These are phyloP conservation scores for Sporisorium exsertum DNA, from an alignment of 1,284 basidiomycete genomes.

Conservation along the genomic window DNA sequence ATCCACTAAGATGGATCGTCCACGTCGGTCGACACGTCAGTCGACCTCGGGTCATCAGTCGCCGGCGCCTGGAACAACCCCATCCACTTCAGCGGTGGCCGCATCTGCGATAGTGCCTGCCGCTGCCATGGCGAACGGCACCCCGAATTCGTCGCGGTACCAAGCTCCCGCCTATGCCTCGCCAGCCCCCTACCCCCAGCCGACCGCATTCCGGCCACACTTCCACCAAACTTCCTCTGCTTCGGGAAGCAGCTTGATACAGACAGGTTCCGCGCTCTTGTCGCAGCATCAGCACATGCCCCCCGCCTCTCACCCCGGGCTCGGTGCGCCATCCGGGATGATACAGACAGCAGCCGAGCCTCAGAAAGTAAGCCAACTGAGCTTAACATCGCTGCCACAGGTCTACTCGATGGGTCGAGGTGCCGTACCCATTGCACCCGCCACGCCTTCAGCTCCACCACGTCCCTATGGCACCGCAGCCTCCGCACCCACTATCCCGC, in stretches of 20 bases:
- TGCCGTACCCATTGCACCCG: slow-evolving; percentile 30
- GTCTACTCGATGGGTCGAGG: slow-evolving; percentile 32
- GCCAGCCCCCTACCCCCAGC: slow-evolving; percentile 13
- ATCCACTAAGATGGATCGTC: slow-evolving; percentile 39
- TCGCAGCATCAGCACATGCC: slow-evolving; percentile 25
- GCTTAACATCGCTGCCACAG: slow-evolving; percentile 23
- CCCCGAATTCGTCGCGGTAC: slow-evolving; percentile 27
- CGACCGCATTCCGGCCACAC: slow-evolving; percentile 4
- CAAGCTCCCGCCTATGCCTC: slow-evolving; percentile 28
- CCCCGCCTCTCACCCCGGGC: slow-evolving; percentile 8
- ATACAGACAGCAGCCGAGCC: neutral
- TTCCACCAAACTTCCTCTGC: slow-evolving; percentile 26
- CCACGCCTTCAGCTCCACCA: slow-evolving; percentile 31
- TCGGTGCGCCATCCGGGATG: slow-evolving; percentile 12
- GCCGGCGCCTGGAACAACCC: slow-evolving; percentile 19
- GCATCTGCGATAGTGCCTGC: slow-evolving; percentile 15
- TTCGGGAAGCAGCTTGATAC: slow-evolving; percentile 25
- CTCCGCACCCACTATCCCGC: slow-evolving; percentile 68
- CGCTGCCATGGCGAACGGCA: slow-evolving; percentile 33
- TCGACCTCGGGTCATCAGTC: slow-evolving; percentile 39
- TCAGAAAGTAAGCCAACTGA: slow-evolving; percentile 18
- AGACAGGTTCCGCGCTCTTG: slow-evolving; percentile 15
- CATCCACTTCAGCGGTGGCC: slow-evolving; percentile 14
- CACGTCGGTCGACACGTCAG: slow-evolving; percentile 43
- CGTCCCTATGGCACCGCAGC: slow-evolving; percentile 39